These are phyloP conservation scores for Lachancea cidri DNA, from an alignment of 805 yeast species.

Conservation along the genomic window DNA sequence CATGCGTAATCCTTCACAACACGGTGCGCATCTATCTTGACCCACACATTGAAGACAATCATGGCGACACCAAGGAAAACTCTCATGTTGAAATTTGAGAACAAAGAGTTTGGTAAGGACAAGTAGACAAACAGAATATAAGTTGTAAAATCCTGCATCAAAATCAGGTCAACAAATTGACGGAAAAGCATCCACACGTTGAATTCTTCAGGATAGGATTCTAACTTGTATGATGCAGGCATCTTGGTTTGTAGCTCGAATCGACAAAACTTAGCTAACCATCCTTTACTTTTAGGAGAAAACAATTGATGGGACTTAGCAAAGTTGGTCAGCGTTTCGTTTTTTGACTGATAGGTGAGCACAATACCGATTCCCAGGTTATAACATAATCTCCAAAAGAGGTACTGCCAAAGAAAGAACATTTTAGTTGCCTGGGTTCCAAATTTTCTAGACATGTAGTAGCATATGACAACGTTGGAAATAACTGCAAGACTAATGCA, in stretches of 20 bases:
- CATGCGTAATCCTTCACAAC: conserved; percentile 88
- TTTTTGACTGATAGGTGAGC: conserved; percentile 59
- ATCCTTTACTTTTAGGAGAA: conserved; percentile 28
- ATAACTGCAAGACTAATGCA: conserved; percentile 45
- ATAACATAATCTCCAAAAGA: conserved; percentile 71
- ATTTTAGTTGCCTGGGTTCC: conserved; percentile 24
- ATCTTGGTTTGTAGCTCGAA: conserved; percentile 45
- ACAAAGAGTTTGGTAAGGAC: conserved; percentile 34
- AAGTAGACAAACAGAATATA: conserved; percentile 59
- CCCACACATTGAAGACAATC: conserved; percentile 75
- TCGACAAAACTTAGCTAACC: conserved; percentile 39
- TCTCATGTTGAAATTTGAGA: conserved; percentile 41
- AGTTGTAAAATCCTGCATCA: conserved; percentile 79
- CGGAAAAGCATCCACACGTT: conserved; percentile 80
- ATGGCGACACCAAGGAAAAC: conserved; percentile 54
- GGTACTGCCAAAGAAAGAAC: conserved; percentile 49
- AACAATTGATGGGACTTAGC: conserved; percentile 45
- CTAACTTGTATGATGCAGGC: conserved; percentile 34
- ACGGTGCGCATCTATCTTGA: conserved; percentile 79
- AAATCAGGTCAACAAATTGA: conserved; percentile 70
- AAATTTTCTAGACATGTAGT: conserved; percentile 18
- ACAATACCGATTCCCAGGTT: conserved; percentile 76
- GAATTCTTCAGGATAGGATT: conserved; percentile 60
- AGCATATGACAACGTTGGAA: conserved; percentile 33
- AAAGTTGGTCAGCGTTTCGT: conserved; percentile 48